phyloP scores from a whole-genome alignment of 2,329 filamentous ascomycete genomes.

The Alternaria gaisen region DNA sequence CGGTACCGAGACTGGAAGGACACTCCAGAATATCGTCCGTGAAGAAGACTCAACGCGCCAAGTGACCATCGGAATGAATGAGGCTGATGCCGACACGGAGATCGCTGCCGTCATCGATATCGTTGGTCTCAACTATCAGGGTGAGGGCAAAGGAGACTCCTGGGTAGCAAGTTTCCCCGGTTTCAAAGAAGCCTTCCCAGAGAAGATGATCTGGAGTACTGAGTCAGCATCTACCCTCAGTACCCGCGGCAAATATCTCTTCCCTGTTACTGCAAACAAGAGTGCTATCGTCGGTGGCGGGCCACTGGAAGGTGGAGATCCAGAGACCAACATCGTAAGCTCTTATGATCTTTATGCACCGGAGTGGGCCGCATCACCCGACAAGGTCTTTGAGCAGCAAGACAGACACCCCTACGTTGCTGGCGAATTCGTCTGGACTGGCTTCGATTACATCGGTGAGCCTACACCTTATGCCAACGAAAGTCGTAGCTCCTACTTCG shows the following conservation, averaged over 20 bases:
- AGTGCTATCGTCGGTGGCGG: constrained; percentile 51
- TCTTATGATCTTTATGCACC: constrained; percentile 63
- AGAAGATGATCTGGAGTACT: constrained; percentile 54
- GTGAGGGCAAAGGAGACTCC: constrained; percentile 56
- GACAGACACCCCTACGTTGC: constrained; percentile 61
- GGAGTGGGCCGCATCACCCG: constrained; percentile 59
- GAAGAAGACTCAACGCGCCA: constrained; percentile 61
- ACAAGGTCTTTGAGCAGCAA: constrained; percentile 63
- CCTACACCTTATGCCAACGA: constrained; percentile 60
- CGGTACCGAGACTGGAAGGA: constrained; percentile 45
- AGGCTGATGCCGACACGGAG: constrained; percentile 51
- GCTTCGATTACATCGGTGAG: constrained; percentile 62
- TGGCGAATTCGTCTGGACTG: constrained; percentile 64
- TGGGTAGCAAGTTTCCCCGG: constrained; percentile 53
- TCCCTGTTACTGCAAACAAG: constrained; percentile 57
- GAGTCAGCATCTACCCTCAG: constrained; percentile 56
- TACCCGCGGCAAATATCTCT: constrained; percentile 62
- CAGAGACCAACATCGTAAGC: constrained; percentile 52
- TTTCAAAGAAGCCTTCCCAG: constrained; percentile 58
- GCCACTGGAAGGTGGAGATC: constrained; percentile 49
- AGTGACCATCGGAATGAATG: constrained; percentile 59
- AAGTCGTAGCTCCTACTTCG: constrained; percentile 63
- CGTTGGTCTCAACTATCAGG: constrained; percentile 65
- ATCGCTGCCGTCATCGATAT: constrained; percentile 58
- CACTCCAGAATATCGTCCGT: constrained; percentile 55